phyloP scores from a whole-genome alignment of 1,139 yeast species.

The Blastobotrys niveus region DNA sequence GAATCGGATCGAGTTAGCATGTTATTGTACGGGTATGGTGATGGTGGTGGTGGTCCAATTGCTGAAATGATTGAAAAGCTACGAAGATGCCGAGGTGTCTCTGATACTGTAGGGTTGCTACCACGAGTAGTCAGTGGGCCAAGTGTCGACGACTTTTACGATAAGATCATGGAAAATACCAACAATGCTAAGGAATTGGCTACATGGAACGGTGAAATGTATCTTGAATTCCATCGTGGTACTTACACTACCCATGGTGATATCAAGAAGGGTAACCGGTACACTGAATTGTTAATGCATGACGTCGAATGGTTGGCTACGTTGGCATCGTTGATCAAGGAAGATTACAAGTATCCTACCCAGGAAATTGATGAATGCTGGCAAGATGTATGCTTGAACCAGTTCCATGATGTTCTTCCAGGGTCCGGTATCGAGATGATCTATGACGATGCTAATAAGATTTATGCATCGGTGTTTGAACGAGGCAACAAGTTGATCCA shows the following conservation, averaged over 20 bases:
- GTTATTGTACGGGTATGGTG: conserved; percentile 86
- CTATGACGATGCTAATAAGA: conserved; percentile 86
- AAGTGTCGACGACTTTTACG: conserved; percentile 74
- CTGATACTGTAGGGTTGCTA: conserved; percentile 68
- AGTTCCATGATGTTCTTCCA: conserved; percentile 94
- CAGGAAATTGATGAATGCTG: conserved; percentile 63
- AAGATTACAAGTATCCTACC: conserved; percentile 63
- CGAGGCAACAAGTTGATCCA: conserved; percentile 49
- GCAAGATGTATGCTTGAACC: conserved; percentile 86
- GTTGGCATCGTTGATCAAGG: conserved; percentile 52
- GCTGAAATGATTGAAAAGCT: conserved; percentile 89
- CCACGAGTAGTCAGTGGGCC: conserved; percentile 77
- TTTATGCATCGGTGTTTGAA: conserved; percentile 54
- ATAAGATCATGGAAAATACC: conserved; percentile 56
- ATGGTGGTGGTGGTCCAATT: conserved; percentile 98
- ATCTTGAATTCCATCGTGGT: conserved; percentile 93
- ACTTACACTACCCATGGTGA: conserved; percentile 92
- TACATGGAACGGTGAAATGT: conserved; percentile 89
- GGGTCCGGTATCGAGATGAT: conserved; percentile 96
- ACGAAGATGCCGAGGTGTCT: conserved; percentile 82
- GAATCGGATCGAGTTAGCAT: conserved; percentile 70
- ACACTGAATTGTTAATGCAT: conserved; percentile 70
- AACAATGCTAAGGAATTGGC: conserved; percentile 64
- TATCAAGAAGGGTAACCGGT: conserved; percentile 73
- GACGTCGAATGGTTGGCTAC: conserved; percentile 84